Evolutionary conservation across 108 stramenopile species (phyloP).

Genomic region (Chaetoceros tenuissimus): DNA sequence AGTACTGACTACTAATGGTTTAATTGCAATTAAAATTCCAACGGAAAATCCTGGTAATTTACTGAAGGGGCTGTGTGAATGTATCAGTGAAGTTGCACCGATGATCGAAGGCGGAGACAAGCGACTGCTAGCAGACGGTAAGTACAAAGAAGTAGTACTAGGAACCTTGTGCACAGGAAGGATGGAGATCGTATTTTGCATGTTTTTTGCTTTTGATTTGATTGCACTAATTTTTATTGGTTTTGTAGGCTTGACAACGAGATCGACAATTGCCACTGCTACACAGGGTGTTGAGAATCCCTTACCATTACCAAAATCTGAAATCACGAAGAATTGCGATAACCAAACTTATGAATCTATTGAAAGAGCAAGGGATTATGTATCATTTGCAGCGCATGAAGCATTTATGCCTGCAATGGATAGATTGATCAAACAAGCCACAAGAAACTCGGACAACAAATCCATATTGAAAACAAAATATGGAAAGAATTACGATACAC

Average conservation of each 20-base stretch:
- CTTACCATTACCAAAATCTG: constrained; percentile 11
- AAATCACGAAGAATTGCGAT: constrained; percentile 35
- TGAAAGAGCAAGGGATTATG: constrained; percentile 54
- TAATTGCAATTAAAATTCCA: constrained; percentile 11
- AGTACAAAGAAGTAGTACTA: no score
- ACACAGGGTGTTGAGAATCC: constrained; percentile 29
- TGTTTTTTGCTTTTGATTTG: no score
- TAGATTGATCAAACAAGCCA: constrained; percentile 7
- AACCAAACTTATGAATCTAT: constrained; percentile 29
- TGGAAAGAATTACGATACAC: constrained; percentile 12
- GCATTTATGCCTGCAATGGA: constrained; percentile 44
- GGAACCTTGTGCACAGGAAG: background rate
- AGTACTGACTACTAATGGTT: constrained; percentile 20
- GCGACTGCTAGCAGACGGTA: background rate
- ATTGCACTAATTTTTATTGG: constrained; percentile 7
- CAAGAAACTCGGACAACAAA: background rate
- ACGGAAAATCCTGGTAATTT: no score
- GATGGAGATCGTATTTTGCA: no score
- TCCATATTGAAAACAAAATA: constrained; percentile 10
- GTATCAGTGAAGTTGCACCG: constrained; percentile 1
- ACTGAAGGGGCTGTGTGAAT: constrained; percentile 28
- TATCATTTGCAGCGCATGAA: constrained; percentile 33
- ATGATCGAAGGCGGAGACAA: background rate
- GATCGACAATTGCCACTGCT: constrained; percentile 46
- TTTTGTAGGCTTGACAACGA: constrained; percentile 14